Conservation (phyloP, 1,284 basidiomycete genomes). For the Pisolithus thermaeus region DNA sequence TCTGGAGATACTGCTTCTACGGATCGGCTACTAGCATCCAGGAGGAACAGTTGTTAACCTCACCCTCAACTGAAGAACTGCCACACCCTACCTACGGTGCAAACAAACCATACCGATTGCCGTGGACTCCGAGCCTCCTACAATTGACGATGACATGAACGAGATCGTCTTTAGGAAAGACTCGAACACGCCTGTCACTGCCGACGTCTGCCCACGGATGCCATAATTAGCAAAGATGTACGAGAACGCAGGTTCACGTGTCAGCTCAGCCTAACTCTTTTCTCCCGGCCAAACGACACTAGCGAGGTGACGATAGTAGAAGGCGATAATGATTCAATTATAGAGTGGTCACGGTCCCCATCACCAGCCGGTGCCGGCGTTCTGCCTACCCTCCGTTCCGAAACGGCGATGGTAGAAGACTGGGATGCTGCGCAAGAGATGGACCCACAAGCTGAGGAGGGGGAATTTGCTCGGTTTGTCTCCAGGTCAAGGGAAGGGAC, state of each 20-base stretch:
- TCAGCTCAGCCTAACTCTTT: conserved; percentile 2
- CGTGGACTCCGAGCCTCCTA: conserved; percentile 10
- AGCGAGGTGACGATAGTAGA: conserved; percentile 18
- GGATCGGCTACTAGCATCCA: not conserved
- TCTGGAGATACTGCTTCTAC: not conserved
- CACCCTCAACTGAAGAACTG: not conserved
- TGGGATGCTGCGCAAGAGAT: conserved; percentile 79
- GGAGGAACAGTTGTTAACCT: not conserved
- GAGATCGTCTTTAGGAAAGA: conserved; percentile 11
- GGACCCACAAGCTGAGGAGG: conserved; percentile 79
- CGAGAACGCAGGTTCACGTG: conserved; percentile 3
- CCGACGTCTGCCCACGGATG: conserved; percentile 12
- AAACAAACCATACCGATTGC: not conserved
- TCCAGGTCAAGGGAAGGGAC: conserved; percentile 86
- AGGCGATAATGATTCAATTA: conserved; percentile 25
- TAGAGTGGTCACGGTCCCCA: conserved; percentile 45
- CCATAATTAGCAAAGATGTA: conserved; percentile 9
- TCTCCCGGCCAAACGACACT: conserved; percentile 9
- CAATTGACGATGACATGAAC: conserved; percentile 28
- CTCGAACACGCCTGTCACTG: conserved; percentile 1
- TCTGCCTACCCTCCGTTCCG: conserved; percentile 1
- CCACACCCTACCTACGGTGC: not conserved
- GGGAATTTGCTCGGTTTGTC: conserved; percentile 87
- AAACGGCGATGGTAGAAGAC: conserved; percentile 26
- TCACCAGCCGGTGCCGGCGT: conserved; percentile 15